These are phyloP conservation scores for Hirschfeldia incana DNA, from an alignment of 345 rosid genomes.

Conservation along the genomic window DNA sequence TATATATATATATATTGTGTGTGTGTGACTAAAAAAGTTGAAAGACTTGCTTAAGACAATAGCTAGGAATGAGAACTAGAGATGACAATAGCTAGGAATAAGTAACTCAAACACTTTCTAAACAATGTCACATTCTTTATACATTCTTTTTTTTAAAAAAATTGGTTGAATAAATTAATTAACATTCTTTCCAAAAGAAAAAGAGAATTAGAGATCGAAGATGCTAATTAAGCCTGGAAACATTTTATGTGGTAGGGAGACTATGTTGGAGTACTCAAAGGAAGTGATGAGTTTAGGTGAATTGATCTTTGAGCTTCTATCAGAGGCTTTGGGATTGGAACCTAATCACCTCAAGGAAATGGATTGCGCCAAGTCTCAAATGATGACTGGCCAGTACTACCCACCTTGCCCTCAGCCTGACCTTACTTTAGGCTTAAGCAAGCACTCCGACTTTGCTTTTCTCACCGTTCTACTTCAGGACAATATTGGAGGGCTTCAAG, in stretches of 20 bases:
- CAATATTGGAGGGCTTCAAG: slow-evolving; percentile 65
- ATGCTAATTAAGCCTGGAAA: not conserved
- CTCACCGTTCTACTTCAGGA: slow-evolving; percentile 62
- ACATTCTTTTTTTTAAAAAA: too few species aligned
- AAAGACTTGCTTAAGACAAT: too few species aligned
- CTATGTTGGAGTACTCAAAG: slow-evolving; percentile 45
- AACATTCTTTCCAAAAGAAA: too few species aligned
- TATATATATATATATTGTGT: too few species aligned
- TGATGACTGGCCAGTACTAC: slow-evolving; percentile 49
- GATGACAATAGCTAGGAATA: too few species aligned
- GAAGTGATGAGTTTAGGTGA: slow-evolving; percentile 34
- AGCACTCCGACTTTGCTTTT: slow-evolving; percentile 51
- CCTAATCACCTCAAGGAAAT: slow-evolving; percentile 42
- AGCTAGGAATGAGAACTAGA: too few species aligned
- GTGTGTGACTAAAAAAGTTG: too few species aligned
- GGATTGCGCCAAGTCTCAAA: slow-evolving; percentile 42
- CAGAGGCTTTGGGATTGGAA: slow-evolving; percentile 58
- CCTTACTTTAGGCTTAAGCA: slow-evolving; percentile 48
- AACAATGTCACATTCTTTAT: too few species aligned
- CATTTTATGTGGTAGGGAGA: slow-evolving; percentile 34
- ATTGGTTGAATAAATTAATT: too few species aligned
- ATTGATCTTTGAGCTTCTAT: slow-evolving; percentile 51
- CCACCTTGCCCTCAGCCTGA: slow-evolving; percentile 61
- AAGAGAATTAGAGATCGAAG: too few species aligned
- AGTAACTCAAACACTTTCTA: too few species aligned